These are phyloP conservation scores for Pseudogymnoascus sp. DNA, from an alignment of 2,329 filamentous ascomycete species.

Conservation along the genomic window DNA sequence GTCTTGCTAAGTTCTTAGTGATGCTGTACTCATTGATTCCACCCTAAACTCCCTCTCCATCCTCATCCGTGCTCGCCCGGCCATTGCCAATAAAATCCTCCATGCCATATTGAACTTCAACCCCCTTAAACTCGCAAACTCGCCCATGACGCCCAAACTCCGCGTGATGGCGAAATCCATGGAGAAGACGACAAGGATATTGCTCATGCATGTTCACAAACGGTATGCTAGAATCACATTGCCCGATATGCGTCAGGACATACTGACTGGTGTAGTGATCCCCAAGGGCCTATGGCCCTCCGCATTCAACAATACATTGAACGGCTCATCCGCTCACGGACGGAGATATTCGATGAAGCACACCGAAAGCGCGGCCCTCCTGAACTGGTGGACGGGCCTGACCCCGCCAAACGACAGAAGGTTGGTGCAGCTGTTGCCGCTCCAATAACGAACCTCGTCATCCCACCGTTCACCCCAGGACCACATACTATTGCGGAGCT, in stretches of 20 bases:
- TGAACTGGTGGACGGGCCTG: slow-evolving; percentile 63
- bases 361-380: slow-evolving; percentile 66
- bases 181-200: slow-evolving; percentile 81
- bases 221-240: slow-evolving; percentile 41
- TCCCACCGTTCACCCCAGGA: slow-evolving; percentile 66
- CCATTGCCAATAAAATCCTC: slow-evolving; percentile 76
- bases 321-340: slow-evolving; percentile 66
- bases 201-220: slow-evolving; percentile 77
- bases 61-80: slow-evolving; percentile 72
- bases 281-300: slow-evolving; percentile 63
- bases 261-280: slow-evolving; percentile 50
- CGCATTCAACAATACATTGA: slow-evolving; percentile 86
- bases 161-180: slow-evolving; percentile 86
- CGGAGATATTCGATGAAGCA: slow-evolving; percentile 71
- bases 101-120: slow-evolving; percentile 85
- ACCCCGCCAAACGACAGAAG: slow-evolving; percentile 74
- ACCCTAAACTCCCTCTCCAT: slow-evolving; percentile 83
- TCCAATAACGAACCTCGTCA: slow-evolving; percentile 36
- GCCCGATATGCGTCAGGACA: not conserved
- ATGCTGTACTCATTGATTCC: slow-evolving; percentile 80
- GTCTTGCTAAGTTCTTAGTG: slow-evolving; percentile 46
- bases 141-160: slow-evolving; percentile 66
- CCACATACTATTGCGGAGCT: slow-evolving; percentile 73
- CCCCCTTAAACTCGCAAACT: slow-evolving; percentile 70
- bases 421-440: slow-evolving; percentile 44